A percentile compares a stretch with the other conserved stretches of the same genome.
phyloP scores from a whole-genome alignment of 768 basidiomycete genomes.

The Mycena olivaceomarginata region DNA sequence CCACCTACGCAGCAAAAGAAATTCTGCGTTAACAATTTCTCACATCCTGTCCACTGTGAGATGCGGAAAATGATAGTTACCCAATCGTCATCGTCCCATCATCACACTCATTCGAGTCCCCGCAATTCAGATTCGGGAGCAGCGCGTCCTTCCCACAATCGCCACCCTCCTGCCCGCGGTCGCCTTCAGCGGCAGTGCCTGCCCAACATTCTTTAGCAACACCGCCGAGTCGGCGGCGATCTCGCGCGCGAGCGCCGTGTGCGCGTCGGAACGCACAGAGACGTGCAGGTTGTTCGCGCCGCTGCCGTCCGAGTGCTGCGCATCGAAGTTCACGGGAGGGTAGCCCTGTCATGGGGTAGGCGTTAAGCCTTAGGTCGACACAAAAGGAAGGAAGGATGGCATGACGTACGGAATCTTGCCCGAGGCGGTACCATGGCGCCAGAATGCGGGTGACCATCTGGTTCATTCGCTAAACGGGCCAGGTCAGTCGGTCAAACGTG shows the following conservation, averaged over 20 bases:
- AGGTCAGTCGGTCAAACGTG: not conserved
- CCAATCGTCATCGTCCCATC: slow-evolving; percentile 79
- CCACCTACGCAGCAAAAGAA: slow-evolving; percentile 58
- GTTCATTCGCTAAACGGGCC: slow-evolving; percentile 58
- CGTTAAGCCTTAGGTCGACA: slow-evolving; percentile 71
- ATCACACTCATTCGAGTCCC: slow-evolving; percentile 71
- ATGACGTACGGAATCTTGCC: slow-evolving; percentile 61
- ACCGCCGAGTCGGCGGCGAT: slow-evolving; percentile 82
- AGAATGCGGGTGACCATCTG: slow-evolving; percentile 69
- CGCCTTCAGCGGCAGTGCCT: slow-evolving; percentile 62
- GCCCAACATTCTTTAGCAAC: slow-evolving; percentile 78
- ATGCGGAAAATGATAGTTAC: slow-evolving; percentile 55
- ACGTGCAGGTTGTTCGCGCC: slow-evolving; percentile 65
- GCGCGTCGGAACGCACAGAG: slow-evolving; percentile 63
- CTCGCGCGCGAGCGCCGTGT: slow-evolving; percentile 73
- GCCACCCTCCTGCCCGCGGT: slow-evolving; percentile 73
- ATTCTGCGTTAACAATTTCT: not conserved
- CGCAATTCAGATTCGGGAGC: slow-evolving; percentile 67
- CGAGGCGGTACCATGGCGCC: slow-evolving; percentile 67
- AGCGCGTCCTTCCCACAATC: slow-evolving; percentile 74
- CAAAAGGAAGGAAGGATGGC: slow-evolving; percentile 60
- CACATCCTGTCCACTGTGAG: not conserved
- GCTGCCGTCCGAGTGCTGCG: slow-evolving; percentile 66
- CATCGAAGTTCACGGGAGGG: slow-evolving; percentile 67
- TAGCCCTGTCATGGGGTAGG: slow-evolving; percentile 66